Percentiles rank a stretch among this genome's conserved stretches.
phyloP scores from a whole-genome alignment of 345 rosid species.

The Bretschneidera sinensis region DNA sequence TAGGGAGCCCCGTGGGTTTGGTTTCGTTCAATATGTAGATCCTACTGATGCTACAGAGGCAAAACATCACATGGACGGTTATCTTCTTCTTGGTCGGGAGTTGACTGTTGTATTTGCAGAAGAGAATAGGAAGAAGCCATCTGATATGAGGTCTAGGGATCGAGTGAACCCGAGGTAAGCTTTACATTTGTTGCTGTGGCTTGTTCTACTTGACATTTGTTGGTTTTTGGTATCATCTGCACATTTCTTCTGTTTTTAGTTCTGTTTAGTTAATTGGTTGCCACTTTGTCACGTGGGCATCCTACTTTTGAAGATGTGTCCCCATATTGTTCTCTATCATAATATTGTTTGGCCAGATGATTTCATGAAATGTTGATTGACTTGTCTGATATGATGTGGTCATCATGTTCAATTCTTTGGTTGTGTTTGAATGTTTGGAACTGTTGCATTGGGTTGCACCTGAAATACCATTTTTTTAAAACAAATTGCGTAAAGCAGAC shows the following conservation, averaged over 20 bases:
- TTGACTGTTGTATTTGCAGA: conserved; percentile 95
- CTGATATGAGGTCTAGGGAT: conserved; percentile 92
- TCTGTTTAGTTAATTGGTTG: too few relatives aligned
- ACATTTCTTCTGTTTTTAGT: too few relatives aligned
- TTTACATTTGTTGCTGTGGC: background rate
- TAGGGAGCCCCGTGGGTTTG: conserved; percentile 99
- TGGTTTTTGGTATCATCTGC: too few relatives aligned
- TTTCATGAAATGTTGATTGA: too few relatives aligned
- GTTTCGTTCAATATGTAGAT: conserved; percentile 83
- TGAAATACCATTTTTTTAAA: too few relatives aligned
- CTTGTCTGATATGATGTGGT: too few relatives aligned
- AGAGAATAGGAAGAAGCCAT: conserved; percentile 95
- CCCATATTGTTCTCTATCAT: too few relatives aligned
- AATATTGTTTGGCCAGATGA: too few relatives aligned
- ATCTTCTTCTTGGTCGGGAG: conserved; percentile 82
- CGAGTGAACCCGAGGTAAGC: conserved; percentile 18
- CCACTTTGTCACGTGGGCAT: background rate
- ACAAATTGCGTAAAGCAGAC: too few relatives aligned
- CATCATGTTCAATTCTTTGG: too few relatives aligned
- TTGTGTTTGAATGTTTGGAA: background rate
- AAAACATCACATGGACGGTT: conserved; percentile 91
- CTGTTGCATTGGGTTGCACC: background rate
- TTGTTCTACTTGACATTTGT: background rate
- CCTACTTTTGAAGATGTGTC: too few relatives aligned
- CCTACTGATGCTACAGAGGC: conserved; percentile 95